Evolutionary conservation across 305 asterid genomes (phyloP).

Genomic region (Withania somnifera): DNA sequence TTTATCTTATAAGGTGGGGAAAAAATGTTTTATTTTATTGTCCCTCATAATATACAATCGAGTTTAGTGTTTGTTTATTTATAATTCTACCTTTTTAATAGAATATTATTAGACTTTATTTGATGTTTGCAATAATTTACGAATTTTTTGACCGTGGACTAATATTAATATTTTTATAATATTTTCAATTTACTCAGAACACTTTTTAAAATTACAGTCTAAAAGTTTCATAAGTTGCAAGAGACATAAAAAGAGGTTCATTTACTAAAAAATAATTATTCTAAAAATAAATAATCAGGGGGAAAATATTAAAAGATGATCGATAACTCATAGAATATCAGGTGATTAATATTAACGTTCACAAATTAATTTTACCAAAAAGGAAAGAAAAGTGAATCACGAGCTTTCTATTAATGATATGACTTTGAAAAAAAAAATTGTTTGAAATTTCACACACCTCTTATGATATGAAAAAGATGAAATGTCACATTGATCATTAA

Average conservation of each 20-base stretch:
- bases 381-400: not conserved
- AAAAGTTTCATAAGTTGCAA: no score
- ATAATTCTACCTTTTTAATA: not conserved
- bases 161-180: not conserved
- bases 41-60: not conserved
- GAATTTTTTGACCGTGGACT: not conserved
- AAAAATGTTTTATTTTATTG: not conserved
- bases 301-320: no score
- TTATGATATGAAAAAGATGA: not conserved
- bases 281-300: no score
- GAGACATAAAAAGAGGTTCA: no score
- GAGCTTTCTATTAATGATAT: not conserved
- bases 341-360: not conserved
- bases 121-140: not conserved
- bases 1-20: not conserved
- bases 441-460: not conserved
- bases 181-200: not conserved
- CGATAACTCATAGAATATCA: no score
- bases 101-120: not conserved
- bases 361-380: not conserved
- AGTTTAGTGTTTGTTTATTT: not conserved
- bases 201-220: no score
- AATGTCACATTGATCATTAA: not conserved
- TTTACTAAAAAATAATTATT: not conserved
- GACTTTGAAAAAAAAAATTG: not conserved